Evolutionary conservation across 2,329 filamentous ascomycete genomes (phyloP), one percentile per base, ranked within the genome.

Genomic region (Penicillium sp.): DNA sequence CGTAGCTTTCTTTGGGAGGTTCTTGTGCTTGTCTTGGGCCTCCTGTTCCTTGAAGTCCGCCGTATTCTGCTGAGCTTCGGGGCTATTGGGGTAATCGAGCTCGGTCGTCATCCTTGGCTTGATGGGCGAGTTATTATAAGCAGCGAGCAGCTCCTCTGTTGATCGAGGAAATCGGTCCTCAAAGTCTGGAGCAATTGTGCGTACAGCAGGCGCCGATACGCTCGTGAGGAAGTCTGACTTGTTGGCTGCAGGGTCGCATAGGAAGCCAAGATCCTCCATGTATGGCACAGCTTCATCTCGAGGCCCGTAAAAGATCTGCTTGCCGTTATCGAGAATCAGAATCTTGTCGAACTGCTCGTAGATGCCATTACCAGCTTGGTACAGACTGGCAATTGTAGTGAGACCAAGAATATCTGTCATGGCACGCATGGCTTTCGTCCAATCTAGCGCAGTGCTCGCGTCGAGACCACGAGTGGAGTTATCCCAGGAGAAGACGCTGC

Each of bases 261-360:
- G 67, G 67, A 91, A 90, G 0, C 88, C 88, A 1, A 87, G 75
- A 0, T 79, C 73, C 67, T 89, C 86, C 81, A 90, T 88, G 67
- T 87, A 90, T 0, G 85, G 83, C 4, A 80, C 75, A 0, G 88
- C 88, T 60, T 86, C 78, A 5, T 79, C 73, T 64, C 80, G 76
- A 0, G 86, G 82, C 0, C 88, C 88, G 62, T 88, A 90, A 75
- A 83, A 90, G 51, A 89, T 81, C 65, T 90, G 73, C 61, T 86
- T 84, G 50, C 88, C 88, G 57, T 86, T 82, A 47, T 90, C 87
- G 4, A 90, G 79, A 6, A 90, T 82, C 0, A 90, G 78, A 0
- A 89, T 86, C 68, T 90, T 90, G 70, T 90, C 87, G 69, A 90
- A 90, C 0, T 87, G 79, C 31, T 88, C 78, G 70, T 89, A 90